Conservation (phyloP, 2,329 filamentous ascomycete genomes). For the Aureobasidium subglaciale region DNA sequence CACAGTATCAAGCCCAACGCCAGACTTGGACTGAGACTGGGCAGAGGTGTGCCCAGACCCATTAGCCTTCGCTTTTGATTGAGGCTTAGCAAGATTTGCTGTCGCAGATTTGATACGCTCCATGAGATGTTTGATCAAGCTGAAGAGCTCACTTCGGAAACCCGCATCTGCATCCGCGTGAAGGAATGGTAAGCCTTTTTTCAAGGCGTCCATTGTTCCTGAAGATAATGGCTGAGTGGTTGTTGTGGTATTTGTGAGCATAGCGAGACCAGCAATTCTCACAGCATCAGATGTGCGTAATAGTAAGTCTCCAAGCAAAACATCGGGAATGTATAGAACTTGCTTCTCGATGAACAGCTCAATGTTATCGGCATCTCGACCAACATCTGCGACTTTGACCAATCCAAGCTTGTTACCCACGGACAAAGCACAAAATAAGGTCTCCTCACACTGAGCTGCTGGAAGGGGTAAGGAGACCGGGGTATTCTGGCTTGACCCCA, state of each 20-base stretch:
- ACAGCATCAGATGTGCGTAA: slow-evolving; percentile 40
- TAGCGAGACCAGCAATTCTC: slow-evolving; percentile 71
- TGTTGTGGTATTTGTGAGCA: slow-evolving; percentile 69
- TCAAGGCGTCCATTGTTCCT: slow-evolving; percentile 55
- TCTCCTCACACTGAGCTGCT: not conserved
- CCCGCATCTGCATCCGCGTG: slow-evolving; percentile 82
- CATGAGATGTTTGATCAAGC: slow-evolving; percentile 67
- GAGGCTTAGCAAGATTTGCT: slow-evolving; percentile 38
- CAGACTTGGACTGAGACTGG: not conserved
- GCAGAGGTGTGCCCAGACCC: slow-evolving; percentile 15
- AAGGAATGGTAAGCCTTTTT: slow-evolving; percentile 59
- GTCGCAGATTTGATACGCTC: slow-evolving; percentile 65
- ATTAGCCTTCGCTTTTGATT: slow-evolving; percentile 13
- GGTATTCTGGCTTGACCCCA: slow-evolving; percentile 10
- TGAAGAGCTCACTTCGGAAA: slow-evolving; percentile 72
- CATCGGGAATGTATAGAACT: slow-evolving; percentile 49
- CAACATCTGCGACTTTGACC: slow-evolving; percentile 30
- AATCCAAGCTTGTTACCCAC: slow-evolving; percentile 39
- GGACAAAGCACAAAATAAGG: slow-evolving; percentile 25
- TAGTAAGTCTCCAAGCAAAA: slow-evolving; percentile 33
- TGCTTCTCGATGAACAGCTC: slow-evolving; percentile 9
- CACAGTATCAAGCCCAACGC: too few relatives aligned
- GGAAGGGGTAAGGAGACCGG: not conserved
- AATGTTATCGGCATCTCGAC: not conserved
- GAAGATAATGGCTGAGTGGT: slow-evolving; percentile 65